Conservation (phyloP, 192 early-diverging fungal genomes). For the Entrophospora sp. region DNA sequence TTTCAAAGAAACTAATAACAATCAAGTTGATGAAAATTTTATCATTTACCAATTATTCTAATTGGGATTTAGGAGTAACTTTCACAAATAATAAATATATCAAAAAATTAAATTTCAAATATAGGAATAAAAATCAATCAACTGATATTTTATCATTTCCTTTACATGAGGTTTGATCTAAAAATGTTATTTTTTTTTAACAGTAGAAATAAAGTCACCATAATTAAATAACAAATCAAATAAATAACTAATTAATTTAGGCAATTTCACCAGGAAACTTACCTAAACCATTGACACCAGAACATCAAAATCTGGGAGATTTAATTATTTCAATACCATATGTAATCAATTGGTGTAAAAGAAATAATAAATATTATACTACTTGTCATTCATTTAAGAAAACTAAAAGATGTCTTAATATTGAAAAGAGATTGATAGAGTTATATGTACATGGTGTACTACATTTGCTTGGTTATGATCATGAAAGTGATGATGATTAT, state of each 20-base stretch:
- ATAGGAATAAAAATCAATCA: slow-evolving; percentile 39
- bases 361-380: slow-evolving; percentile 38
- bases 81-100: slow-evolving; percentile 41
- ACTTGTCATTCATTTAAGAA: too few species aligned
- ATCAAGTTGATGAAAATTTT: too few species aligned
- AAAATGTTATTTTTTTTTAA: background rate
- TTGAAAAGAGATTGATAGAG: slow-evolving; percentile 41
- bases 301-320: slow-evolving; percentile 52
- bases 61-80: slow-evolving; percentile 56
- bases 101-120: slow-evolving; percentile 40
- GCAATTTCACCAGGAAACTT: slow-evolving; percentile 29
- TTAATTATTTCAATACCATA: slow-evolving; percentile 52
- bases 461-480: slow-evolving; percentile 61
- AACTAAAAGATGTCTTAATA: too few species aligned
- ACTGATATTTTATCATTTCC: slow-evolving; percentile 65
- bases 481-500: slow-evolving; percentile 42
- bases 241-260: slow-evolving; percentile 1
- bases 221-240: background rate
- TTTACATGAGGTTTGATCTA: slow-evolving; percentile 35
- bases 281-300: slow-evolving; percentile 31
- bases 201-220: background rate
- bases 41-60: slow-evolving; percentile 38
- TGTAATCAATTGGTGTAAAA: slow-evolving; percentile 40
- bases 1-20: too few species aligned
- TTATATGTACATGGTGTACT: slow-evolving; percentile 58